These are phyloP conservation scores for Thoreauomyces humboldtii DNA, from an alignment of 192 early-diverging fungal species.

Conservation along the genomic window DNA sequence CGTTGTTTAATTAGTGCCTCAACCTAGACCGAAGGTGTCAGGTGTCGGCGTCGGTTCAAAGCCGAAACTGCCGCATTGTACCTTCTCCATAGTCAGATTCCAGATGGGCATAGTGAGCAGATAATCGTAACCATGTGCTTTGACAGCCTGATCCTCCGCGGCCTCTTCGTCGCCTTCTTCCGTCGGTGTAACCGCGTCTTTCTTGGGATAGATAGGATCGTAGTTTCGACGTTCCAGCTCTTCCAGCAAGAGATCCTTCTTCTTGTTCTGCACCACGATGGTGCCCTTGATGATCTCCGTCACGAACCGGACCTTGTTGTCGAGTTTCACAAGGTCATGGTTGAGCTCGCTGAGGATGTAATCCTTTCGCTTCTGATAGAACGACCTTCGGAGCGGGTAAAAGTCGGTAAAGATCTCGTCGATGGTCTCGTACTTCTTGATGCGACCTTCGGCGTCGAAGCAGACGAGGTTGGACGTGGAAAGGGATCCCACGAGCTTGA, in stretches of 20 bases:
- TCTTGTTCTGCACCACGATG: slow-evolving; percentile 81
- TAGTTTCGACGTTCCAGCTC: slow-evolving; percentile 73
- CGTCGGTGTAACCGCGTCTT: slow-evolving; percentile 16
- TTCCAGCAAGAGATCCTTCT: slow-evolving; percentile 70
- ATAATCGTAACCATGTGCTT: slow-evolving; percentile 74
- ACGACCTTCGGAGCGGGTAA: slow-evolving; percentile 76
- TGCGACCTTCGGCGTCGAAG: slow-evolving; percentile 82
- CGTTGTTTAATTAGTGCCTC: slow-evolving; percentile 72
- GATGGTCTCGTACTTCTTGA: slow-evolving; percentile 73
- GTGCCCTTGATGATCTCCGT: slow-evolving; percentile 83
- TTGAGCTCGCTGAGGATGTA: slow-evolving; percentile 28
- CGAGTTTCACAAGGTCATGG: slow-evolving; percentile 37
- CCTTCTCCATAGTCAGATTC: slow-evolving; percentile 85
- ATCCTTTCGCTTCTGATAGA: slow-evolving; percentile 89
- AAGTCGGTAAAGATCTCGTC: slow-evolving; percentile 87
- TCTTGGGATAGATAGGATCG: slow-evolving; percentile 51
- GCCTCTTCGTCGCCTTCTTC: slow-evolving; percentile 43
- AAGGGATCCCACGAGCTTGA: slow-evolving; percentile 73
- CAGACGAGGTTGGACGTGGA: slow-evolving; percentile 90
- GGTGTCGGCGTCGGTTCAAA: too few relatives aligned
- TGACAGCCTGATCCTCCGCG: background rate
- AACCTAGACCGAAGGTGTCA: too few relatives aligned
- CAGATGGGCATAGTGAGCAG: slow-evolving; percentile 87
- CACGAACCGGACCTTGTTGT: slow-evolving; percentile 89
- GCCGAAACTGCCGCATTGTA: too few relatives aligned